phyloP scores from a whole-genome alignment of 768 basidiomycete genomes.

The Leccinum fibrillosum region DNA sequence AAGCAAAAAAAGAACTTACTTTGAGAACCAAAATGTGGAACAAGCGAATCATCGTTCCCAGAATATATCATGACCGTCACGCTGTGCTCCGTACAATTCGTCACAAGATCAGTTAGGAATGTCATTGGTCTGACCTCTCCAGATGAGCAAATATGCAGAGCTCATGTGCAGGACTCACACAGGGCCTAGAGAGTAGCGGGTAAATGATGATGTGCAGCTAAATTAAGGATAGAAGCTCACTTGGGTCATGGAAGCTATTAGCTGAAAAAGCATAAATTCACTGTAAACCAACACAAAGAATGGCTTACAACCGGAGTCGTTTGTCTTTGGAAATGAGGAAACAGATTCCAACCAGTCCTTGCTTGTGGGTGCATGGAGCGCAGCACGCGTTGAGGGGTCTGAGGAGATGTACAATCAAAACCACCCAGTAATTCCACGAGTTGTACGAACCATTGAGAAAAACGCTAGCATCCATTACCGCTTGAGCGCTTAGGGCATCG shows the following conservation, averaged over 20 bases:
- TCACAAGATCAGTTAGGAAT: conserved; percentile 62
- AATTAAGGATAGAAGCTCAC: conserved; percentile 19
- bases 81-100: conserved; percentile 50
- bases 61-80: conserved; percentile 56
- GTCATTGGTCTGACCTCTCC: conserved; percentile 48
- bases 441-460: too few relatives aligned
- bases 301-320: conserved; percentile 9
- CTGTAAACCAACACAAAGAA: not conserved
- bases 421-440: conserved; percentile 52
- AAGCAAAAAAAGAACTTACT: conserved; percentile 33
- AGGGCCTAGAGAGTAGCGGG: conserved; percentile 21
- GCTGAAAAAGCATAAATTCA: conserved; percentile 11
- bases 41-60: conserved; percentile 65
- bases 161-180: conserved; percentile 26
- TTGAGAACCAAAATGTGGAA: conserved; percentile 62
- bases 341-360: conserved; percentile 40
- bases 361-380: conserved; percentile 67
- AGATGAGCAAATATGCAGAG: not conserved
- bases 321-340: conserved; percentile 18
- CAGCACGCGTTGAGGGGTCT: conserved; percentile 52
- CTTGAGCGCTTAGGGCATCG: too few relatives aligned
- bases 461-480: too few relatives aligned
- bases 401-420: not conserved
- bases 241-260: conserved; percentile 24
- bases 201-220: not conserved